phyloP scores from a whole-genome alignment of 1,139 yeast genomes.

The Yamadazyma epiphylla region DNA sequence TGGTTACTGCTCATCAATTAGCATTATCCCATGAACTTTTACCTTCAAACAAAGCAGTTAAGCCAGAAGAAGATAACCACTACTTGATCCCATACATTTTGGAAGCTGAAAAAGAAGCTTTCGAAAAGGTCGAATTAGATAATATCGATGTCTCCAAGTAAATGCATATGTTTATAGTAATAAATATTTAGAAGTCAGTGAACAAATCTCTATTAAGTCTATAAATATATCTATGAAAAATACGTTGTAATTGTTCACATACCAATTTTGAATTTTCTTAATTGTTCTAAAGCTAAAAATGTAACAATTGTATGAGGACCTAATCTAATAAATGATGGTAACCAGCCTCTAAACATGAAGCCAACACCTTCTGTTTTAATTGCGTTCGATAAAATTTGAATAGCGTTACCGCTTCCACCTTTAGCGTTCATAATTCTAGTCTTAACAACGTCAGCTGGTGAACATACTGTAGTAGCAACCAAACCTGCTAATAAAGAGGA shows the following conservation, averaged over 20 bases:
- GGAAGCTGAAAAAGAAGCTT: slow-evolving; percentile 91
- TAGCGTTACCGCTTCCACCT: slow-evolving; percentile 45
- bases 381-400: slow-evolving; percentile 50
- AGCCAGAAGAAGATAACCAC: slow-evolving; percentile 79
- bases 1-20: slow-evolving; percentile 86
- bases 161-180: neutral
- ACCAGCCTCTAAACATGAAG: slow-evolving; percentile 88
- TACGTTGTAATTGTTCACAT: slow-evolving; percentile 22
- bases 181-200: neutral
- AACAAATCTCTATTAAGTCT: slow-evolving; percentile 1
- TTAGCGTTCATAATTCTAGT: slow-evolving; percentile 81
- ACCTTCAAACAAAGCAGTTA: slow-evolving; percentile 75
- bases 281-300: slow-evolving; percentile 74
- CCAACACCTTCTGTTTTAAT: slow-evolving; percentile 67
- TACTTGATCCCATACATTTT: slow-evolving; percentile 85
- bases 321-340: slow-evolving; percentile 79
- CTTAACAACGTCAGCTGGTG: slow-evolving; percentile 89
- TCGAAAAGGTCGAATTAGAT: slow-evolving; percentile 86
- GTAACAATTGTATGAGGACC: slow-evolving; percentile 91
- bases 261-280: slow-evolving; percentile 57
- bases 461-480: slow-evolving; percentile 86
- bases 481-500: slow-evolving; percentile 79
- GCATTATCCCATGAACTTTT: slow-evolving; percentile 80
- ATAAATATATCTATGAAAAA: slow-evolving; percentile 1
- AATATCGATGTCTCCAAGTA: slow-evolving; percentile 42